These are phyloP conservation scores for Epichloe gansuensis DNA, from an alignment of 2,329 filamentous ascomycete genomes.

Conservation along the genomic window DNA sequence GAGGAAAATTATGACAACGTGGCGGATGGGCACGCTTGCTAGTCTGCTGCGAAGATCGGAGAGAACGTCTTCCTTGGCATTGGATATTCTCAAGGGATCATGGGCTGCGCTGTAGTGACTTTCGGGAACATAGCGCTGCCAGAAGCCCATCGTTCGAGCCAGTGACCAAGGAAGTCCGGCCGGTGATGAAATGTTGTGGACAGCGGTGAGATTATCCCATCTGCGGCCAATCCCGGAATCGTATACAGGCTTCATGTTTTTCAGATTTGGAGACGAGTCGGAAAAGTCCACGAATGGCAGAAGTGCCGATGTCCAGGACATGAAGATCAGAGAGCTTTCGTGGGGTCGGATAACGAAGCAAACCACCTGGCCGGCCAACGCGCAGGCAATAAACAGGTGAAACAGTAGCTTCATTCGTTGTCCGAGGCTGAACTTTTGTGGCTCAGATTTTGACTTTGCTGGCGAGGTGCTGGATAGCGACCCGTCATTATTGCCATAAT, in stretches of 20 bases:
- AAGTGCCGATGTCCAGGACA: constrained; percentile 22
- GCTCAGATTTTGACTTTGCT: not conserved
- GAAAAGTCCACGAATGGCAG: constrained; percentile 22
- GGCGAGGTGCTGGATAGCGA: constrained; percentile 1
- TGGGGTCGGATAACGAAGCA: constrained; percentile 14
- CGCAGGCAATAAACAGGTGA: constrained; percentile 8
- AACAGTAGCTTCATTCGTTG: constrained; percentile 1
- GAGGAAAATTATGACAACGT: constrained; percentile 30
- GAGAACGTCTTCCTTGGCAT: constrained; percentile 21
- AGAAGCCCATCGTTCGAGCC: constrained; percentile 10
- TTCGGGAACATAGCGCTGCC: constrained; percentile 16
- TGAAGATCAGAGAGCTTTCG: constrained; percentile 19
- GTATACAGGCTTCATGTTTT: constrained; percentile 12
- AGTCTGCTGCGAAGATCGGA: constrained; percentile 15
- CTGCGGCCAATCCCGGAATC: constrained; percentile 10
- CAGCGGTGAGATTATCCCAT: constrained; percentile 19
- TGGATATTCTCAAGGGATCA: constrained; percentile 29
- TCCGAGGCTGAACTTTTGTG: not conserved
- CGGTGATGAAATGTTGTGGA: constrained; percentile 11
- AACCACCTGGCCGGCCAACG: constrained; percentile 12
- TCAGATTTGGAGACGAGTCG: constrained; percentile 15
- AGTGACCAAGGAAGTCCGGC: constrained; percentile 16
- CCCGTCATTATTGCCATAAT: constrained; percentile 6
- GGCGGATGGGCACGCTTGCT: constrained; percentile 24
- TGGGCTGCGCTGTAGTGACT: constrained; percentile 19